These are phyloP conservation scores for Diutina neorugosa DNA, from an alignment of 1,139 yeast species.

Conservation along the genomic window DNA sequence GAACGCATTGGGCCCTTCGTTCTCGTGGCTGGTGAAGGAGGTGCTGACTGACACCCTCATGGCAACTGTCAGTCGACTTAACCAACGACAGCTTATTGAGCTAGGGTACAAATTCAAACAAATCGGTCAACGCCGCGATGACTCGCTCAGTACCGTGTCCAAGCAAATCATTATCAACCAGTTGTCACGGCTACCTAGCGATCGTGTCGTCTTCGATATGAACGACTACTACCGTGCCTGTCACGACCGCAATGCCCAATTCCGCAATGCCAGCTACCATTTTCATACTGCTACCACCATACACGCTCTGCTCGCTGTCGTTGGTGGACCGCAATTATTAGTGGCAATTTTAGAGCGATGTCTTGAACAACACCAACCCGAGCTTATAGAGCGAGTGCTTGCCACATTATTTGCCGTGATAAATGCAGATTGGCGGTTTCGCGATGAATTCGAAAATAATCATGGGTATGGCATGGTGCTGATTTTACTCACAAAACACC, in stretches of 20 bases:
- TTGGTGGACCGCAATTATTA: slow-evolving; percentile 27
- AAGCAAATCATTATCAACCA: not conserved
- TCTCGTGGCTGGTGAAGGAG: slow-evolving; percentile 27
- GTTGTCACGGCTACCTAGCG: not conserved
- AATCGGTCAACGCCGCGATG: not conserved
- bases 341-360: slow-evolving; percentile 20
- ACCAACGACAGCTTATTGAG: not conserved
- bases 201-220: not conserved
- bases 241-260: not conserved
- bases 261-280: not conserved
- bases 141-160: not conserved
- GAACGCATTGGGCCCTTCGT: slow-evolving; percentile 26
- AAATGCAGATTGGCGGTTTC: slow-evolving; percentile 25
- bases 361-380: slow-evolving; percentile 9
- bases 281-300: slow-evolving; percentile 7
- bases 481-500: slow-evolving; percentile 15
- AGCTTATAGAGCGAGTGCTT: slow-evolving; percentile 14
- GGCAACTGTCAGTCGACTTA: not conserved
- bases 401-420: slow-evolving; percentile 17
- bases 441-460: slow-evolving; percentile 30
- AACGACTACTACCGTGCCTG: slow-evolving; percentile 1
- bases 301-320: slow-evolving; percentile 19
- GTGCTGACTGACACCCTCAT: slow-evolving; percentile 18
- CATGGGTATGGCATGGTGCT: slow-evolving; percentile 29
- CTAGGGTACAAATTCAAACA: not conserved